Evolutionary conservation across 345 rosid species (phyloP).

Genomic region (Boechera stricta): DNA sequence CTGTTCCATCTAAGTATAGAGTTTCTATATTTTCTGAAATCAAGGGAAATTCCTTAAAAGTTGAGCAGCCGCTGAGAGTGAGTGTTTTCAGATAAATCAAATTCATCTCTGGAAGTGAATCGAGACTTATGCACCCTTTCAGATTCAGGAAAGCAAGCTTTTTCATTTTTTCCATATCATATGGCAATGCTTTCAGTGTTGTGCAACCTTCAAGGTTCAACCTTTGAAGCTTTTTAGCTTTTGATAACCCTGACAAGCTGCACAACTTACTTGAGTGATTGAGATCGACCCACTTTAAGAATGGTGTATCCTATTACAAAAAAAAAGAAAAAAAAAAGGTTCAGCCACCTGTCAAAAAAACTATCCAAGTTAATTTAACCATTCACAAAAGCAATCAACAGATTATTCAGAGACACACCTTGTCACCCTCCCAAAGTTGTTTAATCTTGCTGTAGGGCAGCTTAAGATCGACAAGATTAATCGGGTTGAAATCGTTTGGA

Average conservation of each 20-base stretch:
- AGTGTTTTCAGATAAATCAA: conserved; percentile 19
- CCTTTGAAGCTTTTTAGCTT: conserved; percentile 31
- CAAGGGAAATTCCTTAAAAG: conserved; percentile 27
- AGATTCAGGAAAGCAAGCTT: conserved; percentile 28
- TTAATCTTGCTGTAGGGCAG: conserved; percentile 18
- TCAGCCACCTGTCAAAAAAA: neutral
- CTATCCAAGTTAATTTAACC: neutral
- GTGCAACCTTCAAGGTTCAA: conserved; percentile 40
- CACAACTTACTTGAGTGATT: conserved; percentile 17
- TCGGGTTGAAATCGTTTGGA: conserved; percentile 18
- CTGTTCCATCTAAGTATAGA: conserved; percentile 26
- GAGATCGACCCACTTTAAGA: conserved; percentile 38
- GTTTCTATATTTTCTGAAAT: conserved; percentile 23
- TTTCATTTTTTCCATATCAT: neutral
- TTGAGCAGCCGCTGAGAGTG: conserved; percentile 36
- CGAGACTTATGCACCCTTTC: conserved; percentile 33
- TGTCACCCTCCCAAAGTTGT: conserved; percentile 37
- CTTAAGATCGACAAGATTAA: conserved; percentile 29
- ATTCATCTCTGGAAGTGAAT: conserved; percentile 2
- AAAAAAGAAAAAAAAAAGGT: neutral
- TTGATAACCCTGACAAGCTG: conserved; percentile 35
- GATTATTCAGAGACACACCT: conserved; percentile 26
- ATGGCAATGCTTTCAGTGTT: neutral
- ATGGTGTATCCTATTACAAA: conserved; percentile 21
- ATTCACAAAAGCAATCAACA: neutral